These are phyloP conservation scores for Chaetomium sp. DNA, from an alignment of 2,329 filamentous ascomycete species.

Conservation along the genomic window DNA sequence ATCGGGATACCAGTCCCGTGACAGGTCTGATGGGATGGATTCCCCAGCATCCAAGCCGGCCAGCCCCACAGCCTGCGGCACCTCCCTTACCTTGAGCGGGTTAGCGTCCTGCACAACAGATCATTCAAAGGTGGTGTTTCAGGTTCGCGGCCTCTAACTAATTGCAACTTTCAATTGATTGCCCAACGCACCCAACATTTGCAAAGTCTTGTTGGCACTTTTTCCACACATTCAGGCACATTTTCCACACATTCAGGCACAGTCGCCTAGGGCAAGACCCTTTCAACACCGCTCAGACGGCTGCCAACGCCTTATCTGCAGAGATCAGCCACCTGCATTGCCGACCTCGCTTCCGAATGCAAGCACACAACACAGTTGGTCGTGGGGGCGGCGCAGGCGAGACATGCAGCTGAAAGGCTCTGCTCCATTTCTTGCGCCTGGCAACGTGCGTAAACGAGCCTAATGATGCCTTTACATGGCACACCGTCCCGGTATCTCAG, in stretches of 20 bases:
- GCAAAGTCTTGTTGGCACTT: background rate
- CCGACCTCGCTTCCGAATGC: background rate
- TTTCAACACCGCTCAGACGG: background rate
- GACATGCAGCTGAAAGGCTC: conserved; percentile 3
- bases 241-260: background rate
- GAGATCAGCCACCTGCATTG: background rate
- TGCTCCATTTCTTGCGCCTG: background rate
- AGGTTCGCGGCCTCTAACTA: conserved; percentile 8
- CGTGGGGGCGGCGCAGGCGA: background rate
- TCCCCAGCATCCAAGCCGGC: conserved; percentile 13
- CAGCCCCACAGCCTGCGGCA: conserved; percentile 1
- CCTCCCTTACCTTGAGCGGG: background rate
- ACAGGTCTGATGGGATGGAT: background rate
- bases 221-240: background rate
- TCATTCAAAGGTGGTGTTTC: conserved; percentile 13
- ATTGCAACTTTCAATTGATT: no score
- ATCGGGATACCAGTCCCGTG: conserved; percentile 9
- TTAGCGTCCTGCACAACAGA: conserved; percentile 14
- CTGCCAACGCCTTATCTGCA: background rate
- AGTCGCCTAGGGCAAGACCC: background rate
- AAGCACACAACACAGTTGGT: background rate
- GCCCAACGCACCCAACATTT: conserved; percentile 2
- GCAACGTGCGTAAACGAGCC: conserved; percentile 7
- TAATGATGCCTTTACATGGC: background rate
- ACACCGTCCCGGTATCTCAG: background rate